Base-by-base conservation (phyloP, 2,329 filamentous ascomycete species). In the Calonectria pseudoreteaudii region DNA sequence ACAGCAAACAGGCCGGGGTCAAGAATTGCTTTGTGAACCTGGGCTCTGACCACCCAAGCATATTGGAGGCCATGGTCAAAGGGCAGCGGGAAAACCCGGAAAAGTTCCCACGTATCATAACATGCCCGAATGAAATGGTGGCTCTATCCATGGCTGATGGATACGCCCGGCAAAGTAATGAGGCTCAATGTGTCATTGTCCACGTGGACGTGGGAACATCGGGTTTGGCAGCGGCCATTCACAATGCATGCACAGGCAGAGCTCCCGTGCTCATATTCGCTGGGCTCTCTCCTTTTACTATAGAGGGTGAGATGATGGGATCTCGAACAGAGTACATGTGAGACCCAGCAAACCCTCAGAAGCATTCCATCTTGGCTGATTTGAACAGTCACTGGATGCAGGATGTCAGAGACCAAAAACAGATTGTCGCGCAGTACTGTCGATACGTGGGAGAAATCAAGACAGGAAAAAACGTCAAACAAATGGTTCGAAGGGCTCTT, bases 91-190 rank as follows among this genome's bases (percentile, higher is more conserved):
- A 94, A 80, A 90, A 88, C 75, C 87, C 87, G 60, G 90, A 86
- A 52, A 86, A 89, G 31, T 95, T 95, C 74, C 93, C 93, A 3
- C 89, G 87, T 68, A 93, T 95, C 76, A 93, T 95, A 74, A 95
- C 94, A 38, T 95, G 93, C 81, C 94, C 94, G 1, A 94, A 94
- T 78, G 94, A 95, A 91, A 95, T 95, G 93, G 94, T 95, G 8
- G 94, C 94, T 36, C 89, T 96, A 76, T 95, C 93, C 72, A 94
- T 95, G 92, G 94, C 94, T 16, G 94, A 96, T 82, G 94, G 94
- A 71, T 95, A 94, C 81, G 93, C 94, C 49, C 90, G 93, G 49
- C 83, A 94, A 34, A 94, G 92, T 8, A 90, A 90, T 67, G 90
- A 93, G 78, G 92, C 93, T 0, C 94, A 95, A 84, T 92, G 90